Percentiles rank a stretch among this genome's conserved stretches.
Evolutionary conservation across 768 basidiomycete species (phyloP).

Genomic region (Pleurotus giganteus): DNA sequence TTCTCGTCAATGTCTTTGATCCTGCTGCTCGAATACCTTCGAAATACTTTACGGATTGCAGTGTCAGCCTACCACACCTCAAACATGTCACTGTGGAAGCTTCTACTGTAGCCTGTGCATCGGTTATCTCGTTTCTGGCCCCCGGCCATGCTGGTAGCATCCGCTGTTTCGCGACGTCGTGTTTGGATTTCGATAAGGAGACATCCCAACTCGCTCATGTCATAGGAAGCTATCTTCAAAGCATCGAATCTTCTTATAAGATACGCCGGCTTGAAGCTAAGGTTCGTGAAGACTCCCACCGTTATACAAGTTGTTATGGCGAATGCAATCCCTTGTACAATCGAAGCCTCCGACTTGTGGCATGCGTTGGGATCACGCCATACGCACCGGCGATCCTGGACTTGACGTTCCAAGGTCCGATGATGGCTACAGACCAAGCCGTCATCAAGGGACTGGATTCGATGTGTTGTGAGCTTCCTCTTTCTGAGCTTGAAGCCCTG

Average conservation of each 20-base stretch:
- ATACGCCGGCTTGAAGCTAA: neutral
- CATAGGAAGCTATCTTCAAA: neutral
- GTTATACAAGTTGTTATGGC: neutral
- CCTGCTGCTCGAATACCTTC: neutral
- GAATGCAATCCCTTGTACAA: neutral
- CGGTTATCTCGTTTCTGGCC: neutral
- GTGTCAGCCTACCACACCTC: neutral
- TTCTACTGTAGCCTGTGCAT: neutral
- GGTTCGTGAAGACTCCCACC: neutral
- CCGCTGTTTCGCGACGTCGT: neutral
- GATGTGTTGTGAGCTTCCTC: neutral
- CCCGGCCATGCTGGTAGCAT: neutral
- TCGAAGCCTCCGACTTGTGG: neutral
- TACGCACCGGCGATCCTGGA: neutral
- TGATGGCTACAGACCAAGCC: neutral
- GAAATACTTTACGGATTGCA: neutral
- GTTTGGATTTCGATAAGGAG: neutral
- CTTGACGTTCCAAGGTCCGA: neutral
- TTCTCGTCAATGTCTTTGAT: neutral
- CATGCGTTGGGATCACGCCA: neutral
- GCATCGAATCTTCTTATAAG: neutral
- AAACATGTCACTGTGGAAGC: neutral
- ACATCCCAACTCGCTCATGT: neutral
- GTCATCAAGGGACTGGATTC: neutral
- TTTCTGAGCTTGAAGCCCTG: neutral